A percentile compares a stretch with the other conserved stretches of the same genome.
Evolutionary conservation across 2,329 filamentous ascomycete genomes (phyloP).

Genomic region (Aspergillus candidus): DNA sequence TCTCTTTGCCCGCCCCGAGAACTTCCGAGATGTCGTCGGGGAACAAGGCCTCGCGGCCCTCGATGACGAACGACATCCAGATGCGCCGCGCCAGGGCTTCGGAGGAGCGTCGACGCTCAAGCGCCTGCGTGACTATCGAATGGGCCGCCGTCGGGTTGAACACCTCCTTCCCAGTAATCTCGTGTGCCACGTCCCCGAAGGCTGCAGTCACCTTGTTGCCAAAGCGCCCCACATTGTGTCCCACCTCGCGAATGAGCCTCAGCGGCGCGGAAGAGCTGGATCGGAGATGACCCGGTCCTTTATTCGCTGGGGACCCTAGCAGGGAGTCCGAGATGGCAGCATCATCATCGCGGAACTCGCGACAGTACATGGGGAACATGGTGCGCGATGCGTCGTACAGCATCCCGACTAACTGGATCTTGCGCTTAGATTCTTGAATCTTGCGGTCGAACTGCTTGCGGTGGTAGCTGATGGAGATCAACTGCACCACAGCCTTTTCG

Average conservation of each 20-base stretch:
- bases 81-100: constrained; percentile 91
- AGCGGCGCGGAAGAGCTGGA: constrained; percentile 69
- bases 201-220: constrained; percentile 91
- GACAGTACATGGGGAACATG: constrained; percentile 87
- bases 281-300: constrained; percentile 41
- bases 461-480: constrained; percentile 64
- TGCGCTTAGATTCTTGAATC: constrained; percentile 86
- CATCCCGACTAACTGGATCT: constrained; percentile 71
- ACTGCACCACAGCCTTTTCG: constrained; percentile 57
- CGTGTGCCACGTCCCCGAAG: constrained; percentile 87
- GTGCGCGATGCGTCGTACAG: constrained; percentile 86
- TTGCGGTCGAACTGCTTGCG: constrained; percentile 59
- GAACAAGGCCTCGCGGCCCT: constrained; percentile 74
- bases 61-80: constrained; percentile 97
- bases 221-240: constrained; percentile 67
- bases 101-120: constrained; percentile 76
- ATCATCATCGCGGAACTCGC: constrained; percentile 86
- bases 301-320: constrained; percentile 51
- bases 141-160: constrained; percentile 90
- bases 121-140: constrained; percentile 78
- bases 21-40: constrained; percentile 82
- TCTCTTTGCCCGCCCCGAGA: constrained; percentile 65
- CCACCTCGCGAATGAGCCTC: constrained; percentile 67
- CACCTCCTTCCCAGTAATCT: constrained; percentile 91
- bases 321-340: constrained; percentile 83